phyloP scores from a whole-genome alignment of 129 eudicot genomes.

The Pseudognaphalium luteoalbum region DNA sequence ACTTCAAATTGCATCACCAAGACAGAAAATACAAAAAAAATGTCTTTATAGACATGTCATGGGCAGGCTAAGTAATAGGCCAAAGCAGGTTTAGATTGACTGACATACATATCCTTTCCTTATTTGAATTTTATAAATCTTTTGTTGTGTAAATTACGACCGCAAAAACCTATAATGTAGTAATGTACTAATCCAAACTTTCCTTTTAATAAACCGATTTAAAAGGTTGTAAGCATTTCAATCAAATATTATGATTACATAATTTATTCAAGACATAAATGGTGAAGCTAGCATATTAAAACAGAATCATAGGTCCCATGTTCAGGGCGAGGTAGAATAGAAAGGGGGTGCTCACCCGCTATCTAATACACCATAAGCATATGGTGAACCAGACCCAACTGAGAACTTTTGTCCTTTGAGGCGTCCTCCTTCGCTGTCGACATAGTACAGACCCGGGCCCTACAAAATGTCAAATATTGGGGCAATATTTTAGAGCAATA shows the following conservation, averaged over 20 bases:
- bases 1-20: not conserved
- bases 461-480: constrained; percentile 25
- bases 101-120: not conserved
- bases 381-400: constrained; percentile 99
- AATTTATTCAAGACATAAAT: constrained; percentile 3
- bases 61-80: not conserved
- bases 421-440: constrained; percentile 99
- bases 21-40: not conserved
- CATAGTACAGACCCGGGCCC: constrained; percentile 99
- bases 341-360: constrained; percentile 60
- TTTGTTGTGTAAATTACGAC: not conserved
- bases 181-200: not conserved
- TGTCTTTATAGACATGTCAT: not conserved
- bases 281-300: not conserved
- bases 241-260: not conserved
- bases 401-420: constrained; percentile 92
- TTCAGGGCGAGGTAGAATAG: not conserved
- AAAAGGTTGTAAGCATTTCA: not conserved
- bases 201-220: not conserved
- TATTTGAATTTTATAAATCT: not conserved
- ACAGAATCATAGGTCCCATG: not conserved
- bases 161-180: not conserved
- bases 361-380: constrained; percentile 97
- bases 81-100: not conserved
- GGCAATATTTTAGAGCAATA: not conserved